Base-by-base conservation (phyloP, 1,139 yeast species). In the Eremothecium coryli region DNA sequence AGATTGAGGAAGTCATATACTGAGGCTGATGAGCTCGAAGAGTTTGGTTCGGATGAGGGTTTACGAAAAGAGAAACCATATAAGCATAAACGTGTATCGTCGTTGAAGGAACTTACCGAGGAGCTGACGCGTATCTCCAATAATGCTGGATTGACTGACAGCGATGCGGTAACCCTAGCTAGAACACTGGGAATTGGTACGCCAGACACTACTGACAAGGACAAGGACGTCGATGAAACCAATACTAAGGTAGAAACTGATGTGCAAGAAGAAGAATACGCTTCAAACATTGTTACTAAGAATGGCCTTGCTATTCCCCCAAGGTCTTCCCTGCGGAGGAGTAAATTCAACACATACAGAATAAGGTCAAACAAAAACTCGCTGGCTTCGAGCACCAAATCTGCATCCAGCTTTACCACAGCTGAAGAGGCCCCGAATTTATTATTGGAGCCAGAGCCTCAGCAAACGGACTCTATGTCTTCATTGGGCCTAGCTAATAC, bases 121-220 rank as follows among this genome's bases (percentile, higher is more conserved):
- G 90, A 80, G 51, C 60, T 81, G 35, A 81, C 79, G 44, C 72
- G 66, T 35, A 60, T 81, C 29, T 73, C 85, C 0, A 74, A 72
- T 43, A 61, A 73, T 53, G 88, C 88, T 0, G 90, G 93, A 0
- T 62, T 81, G 60, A 79, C 76, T 35, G 75, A 82, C 10, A 68
- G 73, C 17, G 88, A 81, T 58, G 85, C 90, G 1, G 76, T 77
- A 2, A 75, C 88, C 0, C 60, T 81, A 33, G 90, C 90, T 0
- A 64, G 88, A 49, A 75, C 86, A 0, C 63, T 81, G 37, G 50
- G 58, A 29, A 52, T 56, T 24, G 33, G 26, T 13, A 15, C 33
- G n/a, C n/a, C 30, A 8, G 26, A 9, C 8, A 4, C 22, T 15
- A 11, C 8, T 9, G 13, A 23, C 13, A 9, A 14, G 7, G 7